Conservation (phyloP, 306 rosid species). For the Casuarina equisetifolia region DNA sequence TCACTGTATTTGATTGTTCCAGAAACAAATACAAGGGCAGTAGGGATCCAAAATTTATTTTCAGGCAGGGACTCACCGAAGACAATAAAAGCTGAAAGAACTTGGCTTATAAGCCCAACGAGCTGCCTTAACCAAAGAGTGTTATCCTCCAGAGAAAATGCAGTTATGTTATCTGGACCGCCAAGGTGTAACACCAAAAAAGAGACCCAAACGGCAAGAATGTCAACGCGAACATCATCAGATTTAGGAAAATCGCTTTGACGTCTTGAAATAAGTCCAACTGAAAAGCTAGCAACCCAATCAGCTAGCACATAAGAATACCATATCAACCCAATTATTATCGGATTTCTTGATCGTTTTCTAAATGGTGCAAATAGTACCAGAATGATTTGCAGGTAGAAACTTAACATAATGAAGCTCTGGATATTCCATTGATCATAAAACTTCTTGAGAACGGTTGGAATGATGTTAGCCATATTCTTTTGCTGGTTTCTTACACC, state of each 20-base stretch:
- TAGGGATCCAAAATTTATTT: slow-evolving; percentile 36
- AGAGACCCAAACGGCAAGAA: slow-evolving; percentile 47
- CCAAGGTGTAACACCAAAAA: slow-evolving; percentile 39
- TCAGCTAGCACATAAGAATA: too few relatives aligned
- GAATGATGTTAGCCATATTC: slow-evolving; percentile 26
- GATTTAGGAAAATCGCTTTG: background rate
- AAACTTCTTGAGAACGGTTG: slow-evolving; percentile 15
- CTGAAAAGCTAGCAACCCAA: slow-evolving; percentile 33
- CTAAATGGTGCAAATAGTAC: slow-evolving; percentile 28
- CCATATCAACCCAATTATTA: too few relatives aligned
- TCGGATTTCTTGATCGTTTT: too few relatives aligned
- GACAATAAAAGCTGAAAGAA: slow-evolving; percentile 28
- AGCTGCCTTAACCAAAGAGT: slow-evolving; percentile 49
- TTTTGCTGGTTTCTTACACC: background rate
- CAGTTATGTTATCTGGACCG: too few relatives aligned
- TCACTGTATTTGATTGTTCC: slow-evolving; percentile 48
- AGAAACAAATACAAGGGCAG: slow-evolving; percentile 26
- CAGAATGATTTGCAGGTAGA: slow-evolving; percentile 26
- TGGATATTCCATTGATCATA: slow-evolving; percentile 54
- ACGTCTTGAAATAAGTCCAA: slow-evolving; percentile 39
- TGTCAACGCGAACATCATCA: background rate
- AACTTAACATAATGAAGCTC: slow-evolving; percentile 33
- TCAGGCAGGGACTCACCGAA: slow-evolving; percentile 40
- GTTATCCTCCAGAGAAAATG: too few relatives aligned
- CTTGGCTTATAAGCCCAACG: slow-evolving; percentile 35